These are phyloP conservation scores for Fusarium compactum DNA, from an alignment of 2,329 filamentous ascomycete genomes.

Conservation along the genomic window DNA sequence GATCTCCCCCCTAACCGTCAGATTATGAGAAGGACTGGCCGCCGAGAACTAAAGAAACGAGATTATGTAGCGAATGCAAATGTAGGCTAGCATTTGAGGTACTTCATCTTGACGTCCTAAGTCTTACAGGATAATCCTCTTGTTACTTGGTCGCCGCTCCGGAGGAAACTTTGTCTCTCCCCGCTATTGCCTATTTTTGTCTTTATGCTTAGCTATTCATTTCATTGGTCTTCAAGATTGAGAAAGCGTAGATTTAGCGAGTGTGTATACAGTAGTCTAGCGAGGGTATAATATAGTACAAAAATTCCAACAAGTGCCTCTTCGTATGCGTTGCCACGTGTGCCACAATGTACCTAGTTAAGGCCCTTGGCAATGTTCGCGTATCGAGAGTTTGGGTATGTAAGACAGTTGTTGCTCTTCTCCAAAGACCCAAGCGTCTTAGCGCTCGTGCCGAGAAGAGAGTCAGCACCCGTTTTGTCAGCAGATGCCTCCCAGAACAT, in stretches of 20 bases:
- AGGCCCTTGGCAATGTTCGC: conserved; percentile 58
- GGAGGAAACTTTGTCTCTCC: too few relatives aligned
- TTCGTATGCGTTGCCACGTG: not conserved
- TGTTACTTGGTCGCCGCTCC: too few relatives aligned
- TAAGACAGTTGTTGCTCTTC: conserved; percentile 60
- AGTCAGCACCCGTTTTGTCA: conserved; percentile 70
- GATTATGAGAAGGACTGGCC: too few relatives aligned
- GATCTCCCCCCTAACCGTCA: too few relatives aligned
- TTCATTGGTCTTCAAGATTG: not conserved
- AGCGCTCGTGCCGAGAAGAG: conserved; percentile 67
- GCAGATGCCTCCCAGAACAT: conserved; percentile 89
- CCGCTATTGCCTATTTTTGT: too few relatives aligned
- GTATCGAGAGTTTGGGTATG: conserved; percentile 65
- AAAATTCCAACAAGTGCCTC: not conserved
- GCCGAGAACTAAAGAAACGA: too few relatives aligned
- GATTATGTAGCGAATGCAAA: too few relatives aligned
- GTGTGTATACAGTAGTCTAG: not conserved
- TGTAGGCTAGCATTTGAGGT: too few relatives aligned
- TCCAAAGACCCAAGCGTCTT: conserved; percentile 58
- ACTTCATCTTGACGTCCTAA: not conserved
- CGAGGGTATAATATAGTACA: not conserved
- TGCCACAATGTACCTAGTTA: not conserved
- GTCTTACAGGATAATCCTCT: too few relatives aligned
- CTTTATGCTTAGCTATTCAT: not conserved
- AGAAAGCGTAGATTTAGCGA: not conserved